Evolutionary conservation across 148 eudicot genomes (phyloP), one percentile per base, ranked within the genome.

Genomic region (Silene uniflora): DNA sequence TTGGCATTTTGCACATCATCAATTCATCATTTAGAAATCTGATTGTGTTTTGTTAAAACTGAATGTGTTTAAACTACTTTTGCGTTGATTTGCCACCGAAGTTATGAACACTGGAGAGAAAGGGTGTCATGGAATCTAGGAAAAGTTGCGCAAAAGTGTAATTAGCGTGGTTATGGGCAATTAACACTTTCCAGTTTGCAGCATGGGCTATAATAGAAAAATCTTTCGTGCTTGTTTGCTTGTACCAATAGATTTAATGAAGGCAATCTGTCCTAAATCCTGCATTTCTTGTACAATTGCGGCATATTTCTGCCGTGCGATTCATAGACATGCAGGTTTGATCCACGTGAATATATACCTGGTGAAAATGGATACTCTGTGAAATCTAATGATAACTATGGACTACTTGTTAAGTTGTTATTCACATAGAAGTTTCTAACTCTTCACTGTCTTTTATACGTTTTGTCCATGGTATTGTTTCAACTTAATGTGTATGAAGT

Each of bases 401-500:
- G 24, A 35, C 52, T 9, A 67, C 22, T 32, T 6, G 8, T 0
- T 35, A 16, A 2, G 16, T 49, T 49, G 55, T 13, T 49, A 49
- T 49, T 49, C 3, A 49, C 55, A 49, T 12, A 2, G 8, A 17
- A 16, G 69, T 32, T 32, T 29, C 10, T 9, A 6, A 67, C 4
- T 67, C 70, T 67, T 67, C 22, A 32, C 7, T 17, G 21, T 66
- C 69, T 67, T 16, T 35, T 6, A 39, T 6, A 39, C 39, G 47
- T 67, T 65, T 39, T 39, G 23, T 10, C 22, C 7, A 66, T 6
- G 5, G 29, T 7, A 10, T 62, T 62, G 49, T 32, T 17, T 67
- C 70, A 67, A 32, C 70, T 32, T 35, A 32, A 27, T 7, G 11
- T 35, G 70, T 67, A 67, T 13, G 60, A 70, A 49, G 60, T 70